These are phyloP conservation scores for Pseudofabraea citricarpa DNA, from an alignment of 2,329 filamentous ascomycete genomes.

Conservation along the genomic window DNA sequence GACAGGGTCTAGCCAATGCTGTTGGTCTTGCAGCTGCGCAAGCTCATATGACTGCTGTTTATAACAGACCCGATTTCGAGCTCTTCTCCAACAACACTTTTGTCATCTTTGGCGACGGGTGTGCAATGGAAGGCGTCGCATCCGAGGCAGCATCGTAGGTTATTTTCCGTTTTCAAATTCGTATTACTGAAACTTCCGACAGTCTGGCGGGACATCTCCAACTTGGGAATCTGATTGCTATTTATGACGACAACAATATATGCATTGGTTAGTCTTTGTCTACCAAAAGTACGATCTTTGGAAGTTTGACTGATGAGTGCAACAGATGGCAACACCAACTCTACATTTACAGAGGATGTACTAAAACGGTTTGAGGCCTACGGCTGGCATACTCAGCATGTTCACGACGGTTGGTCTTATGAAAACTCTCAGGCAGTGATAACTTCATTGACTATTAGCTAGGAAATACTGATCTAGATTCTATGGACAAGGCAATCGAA, in stretches of 20 bases:
- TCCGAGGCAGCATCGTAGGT: slow-evolving; percentile 87
- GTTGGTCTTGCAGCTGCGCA: slow-evolving; percentile 97
- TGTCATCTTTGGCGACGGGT: slow-evolving; percentile 94
- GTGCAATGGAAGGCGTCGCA: slow-evolving; percentile 97
- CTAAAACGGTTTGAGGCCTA: slow-evolving; percentile 91
- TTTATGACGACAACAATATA: slow-evolving; percentile 99
- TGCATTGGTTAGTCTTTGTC: too few species aligned
- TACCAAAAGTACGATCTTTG: too few species aligned
- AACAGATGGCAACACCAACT: slow-evolving; percentile 95
- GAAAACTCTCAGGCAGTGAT: too few species aligned
- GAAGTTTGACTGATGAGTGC: too few species aligned
- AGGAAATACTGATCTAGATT: slow-evolving; percentile 82
- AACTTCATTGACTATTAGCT: too few species aligned
- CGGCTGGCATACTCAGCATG: slow-evolving; percentile 86
- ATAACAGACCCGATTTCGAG: slow-evolving; percentile 94
- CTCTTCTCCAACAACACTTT: slow-evolving; percentile 97
- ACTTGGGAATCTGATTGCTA: slow-evolving; percentile 92
- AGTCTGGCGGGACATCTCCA: slow-evolving; percentile 98
- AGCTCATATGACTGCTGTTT: slow-evolving; percentile 81
- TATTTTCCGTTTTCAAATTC: too few species aligned
- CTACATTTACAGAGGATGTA: slow-evolving; percentile 95
- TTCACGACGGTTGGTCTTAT: slow-evolving; percentile 82
- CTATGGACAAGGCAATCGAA: slow-evolving; percentile 83
- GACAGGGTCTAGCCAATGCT: slow-evolving; percentile 94
- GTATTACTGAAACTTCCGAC: too few species aligned